Percentiles rank a stretch among this genome's conserved stretches.
Evolutionary conservation across 1,284 basidiomycete species (phyloP).

Genomic region (Puccinia hordei): DNA sequence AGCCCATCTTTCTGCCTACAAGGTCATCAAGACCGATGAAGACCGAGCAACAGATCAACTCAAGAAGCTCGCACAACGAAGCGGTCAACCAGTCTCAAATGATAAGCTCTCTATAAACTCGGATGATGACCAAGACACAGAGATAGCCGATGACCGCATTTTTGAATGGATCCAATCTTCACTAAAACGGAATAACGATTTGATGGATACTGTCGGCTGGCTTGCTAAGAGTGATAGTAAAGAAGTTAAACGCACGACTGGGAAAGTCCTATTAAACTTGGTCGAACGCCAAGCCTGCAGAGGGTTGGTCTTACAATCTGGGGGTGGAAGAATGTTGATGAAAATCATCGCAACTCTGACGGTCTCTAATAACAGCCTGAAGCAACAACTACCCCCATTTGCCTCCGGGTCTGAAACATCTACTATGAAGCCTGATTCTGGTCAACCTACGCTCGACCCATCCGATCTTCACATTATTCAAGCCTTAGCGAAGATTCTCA

Average conservation of each 20-base stretch:
- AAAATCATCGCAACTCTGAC: slow-evolving; percentile 64
- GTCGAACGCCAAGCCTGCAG: slow-evolving; percentile 75
- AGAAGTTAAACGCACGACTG: slow-evolving; percentile 57
- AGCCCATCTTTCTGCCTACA: slow-evolving; percentile 72
- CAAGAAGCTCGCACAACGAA: slow-evolving; percentile 52
- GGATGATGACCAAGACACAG: slow-evolving; percentile 64
- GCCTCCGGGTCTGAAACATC: slow-evolving; percentile 7
- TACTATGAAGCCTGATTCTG: no score
- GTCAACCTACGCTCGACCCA: slow-evolving; percentile 52
- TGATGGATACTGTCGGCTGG: slow-evolving; percentile 65
- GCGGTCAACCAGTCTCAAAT: slow-evolving; percentile 48
- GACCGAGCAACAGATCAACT: slow-evolving; percentile 61
- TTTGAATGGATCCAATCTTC: slow-evolving; percentile 66
- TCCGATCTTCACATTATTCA: slow-evolving; percentile 73
- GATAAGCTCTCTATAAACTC: slow-evolving; percentile 55
- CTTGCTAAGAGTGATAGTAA: slow-evolving; percentile 62
- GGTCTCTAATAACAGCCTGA: background rate
- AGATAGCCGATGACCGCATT: slow-evolving; percentile 67
- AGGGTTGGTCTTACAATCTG: slow-evolving; percentile 77
- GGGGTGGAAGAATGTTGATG: slow-evolving; percentile 74
- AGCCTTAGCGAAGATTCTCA: slow-evolving; percentile 86
- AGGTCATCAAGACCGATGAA: slow-evolving; percentile 72
- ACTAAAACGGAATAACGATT: slow-evolving; percentile 65
- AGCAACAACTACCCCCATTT: slow-evolving; percentile 5
- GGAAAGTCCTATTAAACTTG: slow-evolving; percentile 70